Evolutionary conservation across 2,329 filamentous ascomycete species (phyloP), one percentile per base, ranked within the genome.

Genomic region (Clarireedia paspali): DNA sequence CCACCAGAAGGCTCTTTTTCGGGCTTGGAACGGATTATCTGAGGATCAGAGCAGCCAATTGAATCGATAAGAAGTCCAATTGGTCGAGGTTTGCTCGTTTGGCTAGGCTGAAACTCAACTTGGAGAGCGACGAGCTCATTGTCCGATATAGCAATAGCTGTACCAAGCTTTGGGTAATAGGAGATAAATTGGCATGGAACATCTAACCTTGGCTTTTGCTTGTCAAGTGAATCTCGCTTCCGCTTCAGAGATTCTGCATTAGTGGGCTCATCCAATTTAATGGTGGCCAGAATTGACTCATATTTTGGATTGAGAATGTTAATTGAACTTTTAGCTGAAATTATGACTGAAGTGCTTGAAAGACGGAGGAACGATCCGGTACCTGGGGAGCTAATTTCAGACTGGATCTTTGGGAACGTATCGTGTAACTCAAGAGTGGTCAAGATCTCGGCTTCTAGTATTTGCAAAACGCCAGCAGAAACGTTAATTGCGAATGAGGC

Each of bases 51-150:
- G 58, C 84, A 84, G 1, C 87, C 85, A 53, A 91, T 81, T 0
- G 87, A 87, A 66, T 91, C 87, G 36, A 88, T 85, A 26, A 91
- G 72, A 6, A 88, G 74, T 7, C 85, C 84, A 51, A 82, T 78
- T 1, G 75, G 73, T 40, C 78, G 78, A 39, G 79, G 75, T 69
- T 81, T 79, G 60, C 75, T 79, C 57, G 75, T 74, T n/a, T 79
- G 75, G 47, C 71, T 73, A 63, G 77, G 77, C 1, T 82, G 82
- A 2, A 79, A 78, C 64, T 86, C 82, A n/a, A 87, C 72, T 64
- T 90, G 87, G 51, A 91, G 76, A 1, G 82, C 86, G 15, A 89
- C 74, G 34, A 92, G 72, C 46, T 82, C 77, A 45, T 80, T 78
- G 34, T 81, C 81, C n/a, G 78, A 71, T 6, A 91, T 71, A 2